These are phyloP conservation scores for Dryas octopetala DNA, from an alignment of 306 rosid species.

Conservation along the genomic window DNA sequence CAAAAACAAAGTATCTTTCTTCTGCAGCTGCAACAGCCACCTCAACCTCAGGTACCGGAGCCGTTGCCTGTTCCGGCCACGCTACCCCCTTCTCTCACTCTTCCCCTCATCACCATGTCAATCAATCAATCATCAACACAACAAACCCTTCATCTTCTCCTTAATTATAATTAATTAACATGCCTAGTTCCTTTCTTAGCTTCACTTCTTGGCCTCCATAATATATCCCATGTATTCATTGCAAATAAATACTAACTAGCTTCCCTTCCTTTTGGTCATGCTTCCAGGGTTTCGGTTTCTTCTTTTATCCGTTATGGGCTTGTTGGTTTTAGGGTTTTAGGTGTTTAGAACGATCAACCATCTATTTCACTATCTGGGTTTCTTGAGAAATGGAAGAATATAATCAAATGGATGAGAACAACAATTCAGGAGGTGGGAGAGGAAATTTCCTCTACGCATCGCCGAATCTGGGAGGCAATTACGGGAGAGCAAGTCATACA, in stretches of 20 bases:
- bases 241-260: not conserved
- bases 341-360: not conserved
- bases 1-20: constrained; percentile 42
- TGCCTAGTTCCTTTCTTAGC: constrained; percentile 13
- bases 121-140: not conserved
- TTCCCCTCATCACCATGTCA: constrained; percentile 15
- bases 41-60: constrained; percentile 31
- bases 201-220: constrained; percentile 23
- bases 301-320: not conserved
- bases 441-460: constrained; percentile 76
- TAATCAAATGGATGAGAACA: constrained; percentile 53
- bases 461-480: constrained; percentile 36
- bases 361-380: constrained; percentile 6
- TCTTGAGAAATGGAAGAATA: constrained; percentile 58
- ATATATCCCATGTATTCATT: not conserved
- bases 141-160: too few species aligned
- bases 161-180: not conserved
- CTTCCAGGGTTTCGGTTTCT: constrained; percentile 28
- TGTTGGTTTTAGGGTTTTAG: constrained; percentile 31
- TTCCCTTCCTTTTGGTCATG: not conserved
- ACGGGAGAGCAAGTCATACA: constrained; percentile 40
- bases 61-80: constrained; percentile 42
- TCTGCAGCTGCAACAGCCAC: constrained; percentile 24
- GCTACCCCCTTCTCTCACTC: constrained; percentile 13
- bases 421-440: constrained; percentile 39